Base-by-base conservation (phyloP, 805 yeast genomes). In the Sugiyamaella qingdaonensis region DNA sequence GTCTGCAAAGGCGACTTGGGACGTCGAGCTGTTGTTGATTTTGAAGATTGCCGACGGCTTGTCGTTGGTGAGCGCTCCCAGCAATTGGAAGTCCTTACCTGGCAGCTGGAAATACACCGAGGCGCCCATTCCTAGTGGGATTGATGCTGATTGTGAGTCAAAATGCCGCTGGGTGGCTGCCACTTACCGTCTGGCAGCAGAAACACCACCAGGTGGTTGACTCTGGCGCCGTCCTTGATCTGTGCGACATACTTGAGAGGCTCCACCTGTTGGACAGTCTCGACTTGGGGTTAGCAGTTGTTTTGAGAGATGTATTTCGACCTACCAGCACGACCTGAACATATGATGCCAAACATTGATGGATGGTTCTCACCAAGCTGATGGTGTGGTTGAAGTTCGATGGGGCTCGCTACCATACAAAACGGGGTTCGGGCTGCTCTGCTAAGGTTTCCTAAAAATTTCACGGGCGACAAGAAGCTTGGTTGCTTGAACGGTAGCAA, bases 1-100 rank as follows among this genome's bases (percentile, higher is more conserved):
- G 19, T 78, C 78, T 54, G 69, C 72, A 27, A 45, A 50, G 2
- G 35, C 48, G 8, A 18, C 39, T 11, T 9, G 18, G 2, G 50
- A 56, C 18, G 46, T 48, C 13, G 51, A 52, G 31, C 62, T 55
- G 57, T 74, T 76, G 64, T 84, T 88, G 54, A 92, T 78, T 64
- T 85, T 86, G 74, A 87, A 94, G 2, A 94, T 94, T 0, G 97
- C 96, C 54, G 96, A 87, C 35, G 95, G 98, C 66, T 92, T 94
- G 35, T 69, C 71, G 14, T 58, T 59, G 10, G 74, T 66, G 13
- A 73, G 61, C 71, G 63, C 71, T 41, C 67, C 78, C 21, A 61
- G 66, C 31, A 68, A 56, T 56, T 56, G 66, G 56, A 58, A 68
- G n/a, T 74, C 77, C 48, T 76, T 70, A 9, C 77, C 73, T 11